Conservation (phyloP, 352 stramenopile species). For the Phytophthora palmivora region DNA sequence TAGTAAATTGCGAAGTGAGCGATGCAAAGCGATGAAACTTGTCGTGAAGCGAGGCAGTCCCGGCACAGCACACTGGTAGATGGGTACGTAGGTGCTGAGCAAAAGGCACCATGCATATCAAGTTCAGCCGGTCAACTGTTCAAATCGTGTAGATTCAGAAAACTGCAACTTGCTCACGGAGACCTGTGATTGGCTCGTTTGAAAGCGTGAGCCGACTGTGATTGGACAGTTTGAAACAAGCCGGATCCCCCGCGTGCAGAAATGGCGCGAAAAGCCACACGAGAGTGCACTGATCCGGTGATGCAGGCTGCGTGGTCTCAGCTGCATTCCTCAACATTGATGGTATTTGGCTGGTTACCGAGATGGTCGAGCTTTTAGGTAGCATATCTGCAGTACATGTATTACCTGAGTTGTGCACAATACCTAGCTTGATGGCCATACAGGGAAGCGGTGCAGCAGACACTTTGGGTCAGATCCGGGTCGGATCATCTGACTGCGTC, state of each 20-base stretch:
- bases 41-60: constrained; percentile 3
- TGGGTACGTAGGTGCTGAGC: constrained; percentile 10
- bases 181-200: constrained; percentile 26
- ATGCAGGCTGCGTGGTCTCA: constrained; percentile 30
- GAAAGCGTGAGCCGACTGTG: neutral
- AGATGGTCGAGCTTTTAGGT: too few relatives aligned
- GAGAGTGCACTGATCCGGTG: too few relatives aligned
- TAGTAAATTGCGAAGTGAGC: constrained; percentile 31
- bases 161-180: constrained; percentile 19
- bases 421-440: too few relatives aligned
- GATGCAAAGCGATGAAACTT: too few relatives aligned
- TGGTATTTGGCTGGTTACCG: too few relatives aligned
- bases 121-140: constrained; percentile 11
- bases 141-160: constrained; percentile 17
- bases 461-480: too few relatives aligned
- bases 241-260: constrained; percentile 4
- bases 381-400: too few relatives aligned
- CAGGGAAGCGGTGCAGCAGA: too few relatives aligned
- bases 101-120: too few relatives aligned
- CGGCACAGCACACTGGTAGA: constrained; percentile 19
- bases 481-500: too few relatives aligned
- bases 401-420: too few relatives aligned
- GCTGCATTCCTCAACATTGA: too few relatives aligned
- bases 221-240: neutral
- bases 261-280: constrained; percentile 9